phyloP scores from a whole-genome alignment of 352 stramenopile species.

The Vaucheria bursata region DNA sequence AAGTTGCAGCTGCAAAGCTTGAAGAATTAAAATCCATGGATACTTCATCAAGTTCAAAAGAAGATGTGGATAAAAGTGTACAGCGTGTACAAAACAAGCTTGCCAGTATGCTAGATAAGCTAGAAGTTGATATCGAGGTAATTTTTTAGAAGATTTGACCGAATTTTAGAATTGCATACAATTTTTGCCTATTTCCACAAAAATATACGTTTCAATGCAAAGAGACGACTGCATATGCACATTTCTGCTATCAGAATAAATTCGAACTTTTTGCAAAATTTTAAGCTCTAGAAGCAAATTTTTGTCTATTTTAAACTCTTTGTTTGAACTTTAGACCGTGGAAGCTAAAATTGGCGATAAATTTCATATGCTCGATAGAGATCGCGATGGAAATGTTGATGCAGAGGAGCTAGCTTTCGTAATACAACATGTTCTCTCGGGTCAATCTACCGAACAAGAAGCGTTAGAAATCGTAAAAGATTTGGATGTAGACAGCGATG shows the following conservation, averaged over 20 bases:
- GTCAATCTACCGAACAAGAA: slow-evolving; percentile 83
- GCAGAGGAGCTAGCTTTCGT: slow-evolving; percentile 87
- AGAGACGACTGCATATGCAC: not conserved
- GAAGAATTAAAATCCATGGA: slow-evolving; percentile 4
- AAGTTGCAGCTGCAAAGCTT: not conserved
- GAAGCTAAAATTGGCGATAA: slow-evolving; percentile 92
- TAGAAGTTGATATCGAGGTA: slow-evolving; percentile 47
- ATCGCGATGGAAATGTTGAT: slow-evolving; percentile 85
- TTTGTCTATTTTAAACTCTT: not conserved
- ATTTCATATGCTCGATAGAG: slow-evolving; percentile 91
- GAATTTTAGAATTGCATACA: not conserved
- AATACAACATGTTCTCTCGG: slow-evolving; percentile 84
- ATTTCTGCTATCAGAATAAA: not conserved
- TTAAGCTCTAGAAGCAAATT: not conserved
- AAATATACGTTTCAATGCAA: not conserved
- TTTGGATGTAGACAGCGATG: slow-evolving; percentile 45
- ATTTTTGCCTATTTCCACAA: not conserved
- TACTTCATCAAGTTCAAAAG: not conserved
- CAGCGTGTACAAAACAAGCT: slow-evolving; percentile 44
- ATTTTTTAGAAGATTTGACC: not conserved
- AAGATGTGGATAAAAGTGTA: slow-evolving; percentile 42
- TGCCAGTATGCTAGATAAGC: slow-evolving; percentile 45
- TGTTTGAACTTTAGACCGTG: slow-evolving; percentile 50
- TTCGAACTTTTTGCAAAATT: not conserved
- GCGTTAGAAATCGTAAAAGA: slow-evolving; percentile 52